Evolutionary conservation across 2,329 filamentous ascomycete genomes (phyloP), one percentile per base, ranked within the genome.

Genomic region (Verticillium longisporum): DNA sequence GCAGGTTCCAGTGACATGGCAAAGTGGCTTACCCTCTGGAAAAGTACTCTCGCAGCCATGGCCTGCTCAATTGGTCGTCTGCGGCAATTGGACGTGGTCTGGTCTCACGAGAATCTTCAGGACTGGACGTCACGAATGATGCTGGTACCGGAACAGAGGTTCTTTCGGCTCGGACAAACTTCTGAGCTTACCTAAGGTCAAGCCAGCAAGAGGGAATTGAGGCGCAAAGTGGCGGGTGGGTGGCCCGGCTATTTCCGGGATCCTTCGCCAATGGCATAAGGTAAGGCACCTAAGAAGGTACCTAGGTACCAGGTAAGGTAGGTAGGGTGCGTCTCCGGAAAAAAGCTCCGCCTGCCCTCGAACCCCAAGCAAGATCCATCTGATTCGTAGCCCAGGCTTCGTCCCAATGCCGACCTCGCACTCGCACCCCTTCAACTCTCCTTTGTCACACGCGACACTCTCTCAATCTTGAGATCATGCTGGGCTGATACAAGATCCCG

Each of bases 11-110:
- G n/a, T 50, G 2, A 18, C 41, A 26, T 26, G 38, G 2, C 41
- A 45, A 36, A 6, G 15, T 37, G 37, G 18, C 77, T 72, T 71
- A 86, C 83, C 79, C 78, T 79, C 74, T 79, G 80, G 70, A 85
- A 75, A 74, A 85, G 76, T 75, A 84, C 77, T 83, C 82, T 81
- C 70, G 83, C 79, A 76, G 82, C 82, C 83, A 86, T 86, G 73
- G 73, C 80, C 71, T 70, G 72, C 75, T 78, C 78, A 80, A 80
- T 82, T 79, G 78, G 75, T 67, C 61, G 64, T 61, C 62, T 65
- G 64, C 64, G 64, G 64, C 61, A 64, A 62, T 64, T 63, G 61
- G 64, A 37, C 60, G 32, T 62, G 61, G 64, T 63, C 61, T 65
- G 59, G 62, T 34, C 26, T 7, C 13, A 36, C 62, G 64, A 64